Evolutionary conservation across 164 flowering plant species (phyloP).

Genomic region (Euptelea pleiosperma): DNA sequence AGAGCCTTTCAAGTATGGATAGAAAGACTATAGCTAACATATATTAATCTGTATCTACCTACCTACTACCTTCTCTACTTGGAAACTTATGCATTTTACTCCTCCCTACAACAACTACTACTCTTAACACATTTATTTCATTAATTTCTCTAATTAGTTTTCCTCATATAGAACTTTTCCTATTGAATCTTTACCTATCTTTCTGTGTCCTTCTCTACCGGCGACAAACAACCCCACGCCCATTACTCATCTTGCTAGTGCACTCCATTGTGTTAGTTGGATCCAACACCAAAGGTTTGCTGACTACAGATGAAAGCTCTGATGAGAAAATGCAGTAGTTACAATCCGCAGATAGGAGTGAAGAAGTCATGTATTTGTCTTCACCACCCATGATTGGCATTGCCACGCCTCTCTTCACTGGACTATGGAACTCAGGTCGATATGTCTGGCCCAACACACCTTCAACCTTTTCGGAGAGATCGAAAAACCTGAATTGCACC

Average conservation of each 20-base stretch:
- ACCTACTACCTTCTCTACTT: too few relatives aligned
- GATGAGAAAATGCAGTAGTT: slow-evolving; percentile 21
- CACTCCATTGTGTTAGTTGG: slow-evolving; percentile 15
- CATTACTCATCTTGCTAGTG: slow-evolving; percentile 21
- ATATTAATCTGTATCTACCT: too few relatives aligned
- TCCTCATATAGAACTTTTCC: too few relatives aligned
- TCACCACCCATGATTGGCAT: slow-evolving; percentile 40
- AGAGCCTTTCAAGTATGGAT: too few relatives aligned
- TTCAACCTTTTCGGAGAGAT: slow-evolving; percentile 25
- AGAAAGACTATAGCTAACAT: too few relatives aligned
- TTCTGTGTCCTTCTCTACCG: too few relatives aligned
- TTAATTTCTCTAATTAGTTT: too few relatives aligned
- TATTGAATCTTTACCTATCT: too few relatives aligned
- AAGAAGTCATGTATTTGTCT: slow-evolving; percentile 25
- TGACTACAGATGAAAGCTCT: neutral
- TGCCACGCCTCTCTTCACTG: slow-evolving; percentile 29
- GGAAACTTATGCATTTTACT: too few relatives aligned
- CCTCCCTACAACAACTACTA: too few relatives aligned
- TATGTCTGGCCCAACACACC: slow-evolving; percentile 33
- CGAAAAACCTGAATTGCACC: slow-evolving; percentile 31
- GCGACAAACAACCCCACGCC: slow-evolving; percentile 26
- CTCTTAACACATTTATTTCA: too few relatives aligned
- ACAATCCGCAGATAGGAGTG: slow-evolving; percentile 26
- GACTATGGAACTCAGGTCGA: slow-evolving; percentile 22
- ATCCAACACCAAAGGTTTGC: slow-evolving; percentile 15